Percentiles rank a stretch among this genome's conserved stretches.
phyloP scores from a whole-genome alignment of 106 monocot genomes.

The Vanilla planifolia region DNA sequence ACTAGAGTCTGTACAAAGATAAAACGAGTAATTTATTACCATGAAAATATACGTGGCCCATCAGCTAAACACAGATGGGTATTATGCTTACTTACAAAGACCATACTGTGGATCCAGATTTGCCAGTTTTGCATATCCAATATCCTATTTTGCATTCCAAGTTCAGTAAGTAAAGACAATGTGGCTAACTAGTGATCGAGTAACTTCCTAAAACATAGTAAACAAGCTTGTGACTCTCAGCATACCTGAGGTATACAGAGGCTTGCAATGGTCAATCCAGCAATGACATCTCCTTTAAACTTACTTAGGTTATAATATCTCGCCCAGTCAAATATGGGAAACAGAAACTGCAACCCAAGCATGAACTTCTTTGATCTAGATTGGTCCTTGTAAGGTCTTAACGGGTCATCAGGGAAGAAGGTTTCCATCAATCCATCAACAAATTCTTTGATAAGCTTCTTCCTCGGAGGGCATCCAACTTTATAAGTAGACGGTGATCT shows the following conservation, averaged over 20 bases:
- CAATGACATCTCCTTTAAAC: constrained; percentile 60
- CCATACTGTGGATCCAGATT: constrained; percentile 55
- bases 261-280: constrained; percentile 75
- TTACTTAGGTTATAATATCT: constrained; percentile 35
- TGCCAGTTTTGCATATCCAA: constrained; percentile 66
- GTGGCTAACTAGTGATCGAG: neutral
- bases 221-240: neutral
- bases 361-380: constrained; percentile 33
- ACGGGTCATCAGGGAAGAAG: constrained; percentile 48
- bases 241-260: constrained; percentile 69
- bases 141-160: constrained; percentile 25
- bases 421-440: constrained; percentile 36
- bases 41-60: neutral
- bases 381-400: constrained; percentile 46
- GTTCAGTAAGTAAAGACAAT: neutral
- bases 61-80: neutral
- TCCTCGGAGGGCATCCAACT: constrained; percentile 29
- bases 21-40: neutral
- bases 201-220: neutral
- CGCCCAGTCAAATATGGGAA: constrained; percentile 66
- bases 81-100: constrained; percentile 46
- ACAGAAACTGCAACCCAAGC: constrained; percentile 39
- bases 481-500: constrained; percentile 21
- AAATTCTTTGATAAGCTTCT: constrained; percentile 22
- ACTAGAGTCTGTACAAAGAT: constrained; percentile 39